phyloP scores from a whole-genome alignment of 345 rosid species.

The Citrus mangshanensis region DNA sequence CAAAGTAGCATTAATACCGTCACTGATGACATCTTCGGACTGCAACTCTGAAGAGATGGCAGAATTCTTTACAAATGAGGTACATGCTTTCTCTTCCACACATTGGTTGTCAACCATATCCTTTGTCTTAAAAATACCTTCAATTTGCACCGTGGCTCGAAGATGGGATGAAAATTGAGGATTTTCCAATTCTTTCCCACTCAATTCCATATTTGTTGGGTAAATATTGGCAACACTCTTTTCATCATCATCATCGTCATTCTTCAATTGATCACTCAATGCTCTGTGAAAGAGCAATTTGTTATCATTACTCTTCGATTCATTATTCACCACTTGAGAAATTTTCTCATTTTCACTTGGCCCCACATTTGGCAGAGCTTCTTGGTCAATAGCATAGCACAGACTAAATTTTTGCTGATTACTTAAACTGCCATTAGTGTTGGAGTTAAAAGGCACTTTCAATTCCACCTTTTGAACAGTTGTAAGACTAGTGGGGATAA shows the following conservation, averaged over 20 bases:
- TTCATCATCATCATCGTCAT: constrained; percentile 17
- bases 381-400: constrained; percentile 25
- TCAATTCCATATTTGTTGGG: constrained; percentile 11
- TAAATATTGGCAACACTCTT: constrained; percentile 8
- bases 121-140: constrained; percentile 17
- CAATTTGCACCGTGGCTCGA: constrained; percentile 10
- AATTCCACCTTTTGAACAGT: constrained; percentile 22
- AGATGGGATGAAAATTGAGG: background rate
- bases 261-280: constrained; percentile 15
- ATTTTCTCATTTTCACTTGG: constrained; percentile 22
- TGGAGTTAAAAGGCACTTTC: constrained; percentile 17
- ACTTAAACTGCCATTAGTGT: constrained; percentile 25
- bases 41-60: constrained; percentile 17
- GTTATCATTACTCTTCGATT: constrained; percentile 21
- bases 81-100: constrained; percentile 1
- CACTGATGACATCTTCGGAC: constrained; percentile 5
- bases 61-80: constrained; percentile 1
- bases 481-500: constrained; percentile 21
- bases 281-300: constrained; percentile 18
- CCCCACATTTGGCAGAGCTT: constrained; percentile 17
- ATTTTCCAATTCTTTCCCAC: constrained; percentile 15
- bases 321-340: constrained; percentile 20
- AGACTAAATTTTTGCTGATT: constrained; percentile 22
- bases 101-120: constrained; percentile 11
- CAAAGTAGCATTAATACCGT: constrained; percentile 5